Evolutionary conservation across 768 basidiomycete genomes (phyloP).

Genomic region (Termitomyces sp.): DNA sequence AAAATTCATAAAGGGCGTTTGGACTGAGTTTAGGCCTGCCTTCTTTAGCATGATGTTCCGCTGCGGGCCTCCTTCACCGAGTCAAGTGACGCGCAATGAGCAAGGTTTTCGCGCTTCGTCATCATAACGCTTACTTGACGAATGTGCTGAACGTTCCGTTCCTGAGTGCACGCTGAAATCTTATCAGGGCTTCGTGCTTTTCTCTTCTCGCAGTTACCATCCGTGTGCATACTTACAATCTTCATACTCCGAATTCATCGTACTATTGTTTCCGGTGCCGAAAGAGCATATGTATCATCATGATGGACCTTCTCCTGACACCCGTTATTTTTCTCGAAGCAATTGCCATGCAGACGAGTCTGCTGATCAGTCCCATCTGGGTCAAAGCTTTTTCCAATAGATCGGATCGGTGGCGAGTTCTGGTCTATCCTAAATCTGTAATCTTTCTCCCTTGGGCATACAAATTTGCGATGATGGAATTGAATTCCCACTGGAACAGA

Average conservation of each 20-base stretch:
- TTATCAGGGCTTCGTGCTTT: not conserved
- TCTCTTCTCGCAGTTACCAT: not conserved
- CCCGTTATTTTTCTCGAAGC: not conserved
- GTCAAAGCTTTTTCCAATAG: not conserved
- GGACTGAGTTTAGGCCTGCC: conserved; percentile 22
- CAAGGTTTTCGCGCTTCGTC: not conserved
- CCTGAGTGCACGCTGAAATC: not conserved
- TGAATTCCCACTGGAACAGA: not conserved
- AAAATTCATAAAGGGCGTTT: conserved; percentile 79
- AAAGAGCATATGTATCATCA: not conserved
- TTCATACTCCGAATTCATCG: not conserved
- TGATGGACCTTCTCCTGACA: not conserved
- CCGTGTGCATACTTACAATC: not conserved
- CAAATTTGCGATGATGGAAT: not conserved
- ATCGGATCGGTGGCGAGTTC: too few relatives aligned
- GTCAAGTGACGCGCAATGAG: conserved; percentile 4
- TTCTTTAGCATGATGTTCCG: not conserved
- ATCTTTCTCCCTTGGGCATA: not conserved
- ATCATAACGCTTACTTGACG: not conserved
- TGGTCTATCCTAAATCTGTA: not conserved
- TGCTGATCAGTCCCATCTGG: not conserved
- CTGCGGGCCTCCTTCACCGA: not conserved
- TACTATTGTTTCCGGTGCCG: not conserved
- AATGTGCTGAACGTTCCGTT: not conserved
- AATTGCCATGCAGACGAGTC: not conserved